Evolutionary conservation across 257 asterid genomes (phyloP), one percentile per base, ranked within the genome.

Genomic region (Galeopsis tetrahit): DNA sequence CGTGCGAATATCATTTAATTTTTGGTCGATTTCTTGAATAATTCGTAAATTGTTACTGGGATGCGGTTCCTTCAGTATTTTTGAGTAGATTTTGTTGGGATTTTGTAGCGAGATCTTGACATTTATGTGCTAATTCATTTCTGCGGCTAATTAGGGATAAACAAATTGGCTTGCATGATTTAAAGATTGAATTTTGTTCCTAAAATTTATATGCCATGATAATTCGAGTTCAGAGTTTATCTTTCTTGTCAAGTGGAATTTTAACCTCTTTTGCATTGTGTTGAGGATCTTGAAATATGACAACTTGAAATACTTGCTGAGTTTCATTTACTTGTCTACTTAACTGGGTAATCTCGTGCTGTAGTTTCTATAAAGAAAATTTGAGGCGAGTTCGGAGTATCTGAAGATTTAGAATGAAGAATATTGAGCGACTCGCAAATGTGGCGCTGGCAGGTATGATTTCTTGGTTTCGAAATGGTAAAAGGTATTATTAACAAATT

Each of bases 391-490:
- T 42, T 66, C 59, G 39, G 51, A 70, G 66, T 33, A 14, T 51
- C 52, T 51, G 48, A 64, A 43, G 73, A 57, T 80, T 62, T 63
- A 74, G 77, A 71, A 86, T 86, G 89, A 86, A 78, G 89, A 84
- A 78, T 66, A 10, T 72, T n/a, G 89, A 84, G 81, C 80, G 89
- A 15, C 40, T 86, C 34, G 89, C 87, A 42, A 84, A 86, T 77
- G 61, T 84, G 81, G 87, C 87, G 35, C 79, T 86, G 65, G 91
- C 91, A 84, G 91, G 91, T 84, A 75, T 32, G 62, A 13, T n/a
- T 32, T 75, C 7, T 71, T 40, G 52, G 69, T 56, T 77, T 40
- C 28, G n/a, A 42, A 53, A 40, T 34, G 38, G 53, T 60, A 48
- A 31, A 68, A 32, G 17, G 10, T 10, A 56, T 7, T 60, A 2